Conservation (phyloP, 1,284 basidiomycete genomes). For the Leccinum pachyderme region DNA sequence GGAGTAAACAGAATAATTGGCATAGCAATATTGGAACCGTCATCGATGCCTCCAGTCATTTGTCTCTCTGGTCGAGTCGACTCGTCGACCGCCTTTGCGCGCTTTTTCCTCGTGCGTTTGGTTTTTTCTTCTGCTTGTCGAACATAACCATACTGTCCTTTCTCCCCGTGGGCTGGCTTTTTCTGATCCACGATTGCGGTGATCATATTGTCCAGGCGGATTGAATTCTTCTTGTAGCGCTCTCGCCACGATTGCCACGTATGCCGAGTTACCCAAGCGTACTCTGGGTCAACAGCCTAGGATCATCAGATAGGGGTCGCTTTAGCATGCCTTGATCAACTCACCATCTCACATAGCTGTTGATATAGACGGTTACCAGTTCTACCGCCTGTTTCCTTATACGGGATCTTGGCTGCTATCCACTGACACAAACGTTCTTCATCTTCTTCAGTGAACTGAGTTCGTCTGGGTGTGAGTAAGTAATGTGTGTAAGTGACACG, state of each 20-base stretch:
- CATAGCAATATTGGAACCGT: constrained; percentile 7
- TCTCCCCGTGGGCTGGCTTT: constrained; percentile 63
- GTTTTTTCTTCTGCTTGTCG: constrained; percentile 65
- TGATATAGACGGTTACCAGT: constrained; percentile 81
- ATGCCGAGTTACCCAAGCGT: constrained; percentile 74
- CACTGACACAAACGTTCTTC: constrained; percentile 69
- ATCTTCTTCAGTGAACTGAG: constrained; percentile 70
- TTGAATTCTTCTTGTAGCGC: constrained; percentile 76
- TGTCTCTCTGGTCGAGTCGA: constrained; percentile 24
- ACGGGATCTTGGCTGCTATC: constrained; percentile 77
- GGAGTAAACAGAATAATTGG: constrained; percentile 29
- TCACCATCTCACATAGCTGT: constrained; percentile 51
- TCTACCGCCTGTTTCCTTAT: constrained; percentile 72
- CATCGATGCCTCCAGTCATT: constrained; percentile 23
- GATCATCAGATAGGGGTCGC: constrained; percentile 8
- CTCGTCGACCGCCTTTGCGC: constrained; percentile 34
- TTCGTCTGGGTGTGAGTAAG: constrained; percentile 48
- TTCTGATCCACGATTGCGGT: constrained; percentile 62
- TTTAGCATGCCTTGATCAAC: not conserved
- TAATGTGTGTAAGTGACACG: not conserved
- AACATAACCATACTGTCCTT: constrained; percentile 76
- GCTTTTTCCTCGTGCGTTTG: constrained; percentile 54
- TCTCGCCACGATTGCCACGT: constrained; percentile 87
- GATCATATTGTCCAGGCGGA: constrained; percentile 62
- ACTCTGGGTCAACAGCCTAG: constrained; percentile 60